These are phyloP conservation scores for Phytophthora constricta DNA, from an alignment of 352 stramenopile species.

Conservation along the genomic window DNA sequence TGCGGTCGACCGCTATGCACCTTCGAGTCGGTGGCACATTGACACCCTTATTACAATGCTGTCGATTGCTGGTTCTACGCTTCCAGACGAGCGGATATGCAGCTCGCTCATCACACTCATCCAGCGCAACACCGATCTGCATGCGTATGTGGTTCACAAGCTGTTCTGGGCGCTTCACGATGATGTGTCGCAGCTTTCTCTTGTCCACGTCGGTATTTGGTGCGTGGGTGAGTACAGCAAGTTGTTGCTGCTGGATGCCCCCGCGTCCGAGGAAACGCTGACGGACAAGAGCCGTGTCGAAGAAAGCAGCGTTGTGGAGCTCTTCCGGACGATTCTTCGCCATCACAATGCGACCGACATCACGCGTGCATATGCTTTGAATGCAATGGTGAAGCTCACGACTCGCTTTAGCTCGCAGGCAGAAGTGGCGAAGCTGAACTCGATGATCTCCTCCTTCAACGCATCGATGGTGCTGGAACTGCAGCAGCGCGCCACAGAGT, in stretches of 20 bases:
- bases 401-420: conserved; percentile 84
- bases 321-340: conserved; percentile 83
- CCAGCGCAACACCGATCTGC: conserved; percentile 87
- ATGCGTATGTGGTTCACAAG: conserved; percentile 97
- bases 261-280: conserved; percentile 66
- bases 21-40: conserved; percentile 91
- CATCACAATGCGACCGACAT: conserved; percentile 84
- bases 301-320: conserved; percentile 70
- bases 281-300: conserved; percentile 71
- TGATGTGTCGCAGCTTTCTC: conserved; percentile 94
- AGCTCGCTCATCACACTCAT: conserved; percentile 97
- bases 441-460: conserved; percentile 91
- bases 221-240: conserved; percentile 98
- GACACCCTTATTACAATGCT: conserved; percentile 99
- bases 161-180: conserved; percentile 96
- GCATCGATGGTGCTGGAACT: conserved; percentile 94
- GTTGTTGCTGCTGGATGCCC: conserved; percentile 82
- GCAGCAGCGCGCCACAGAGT: conserved; percentile 97
- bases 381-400: conserved; percentile 95
- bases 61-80: conserved; percentile 95
- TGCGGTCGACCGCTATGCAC: conserved; percentile 84
- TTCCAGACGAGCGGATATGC: conserved; percentile 94
- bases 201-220: conserved; percentile 98
- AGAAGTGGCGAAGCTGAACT: conserved; percentile 81
- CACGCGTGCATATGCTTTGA: conserved; percentile 86